phyloP scores from a whole-genome alignment of 2,329 filamentous ascomycete genomes.

The Claviceps citrina region DNA sequence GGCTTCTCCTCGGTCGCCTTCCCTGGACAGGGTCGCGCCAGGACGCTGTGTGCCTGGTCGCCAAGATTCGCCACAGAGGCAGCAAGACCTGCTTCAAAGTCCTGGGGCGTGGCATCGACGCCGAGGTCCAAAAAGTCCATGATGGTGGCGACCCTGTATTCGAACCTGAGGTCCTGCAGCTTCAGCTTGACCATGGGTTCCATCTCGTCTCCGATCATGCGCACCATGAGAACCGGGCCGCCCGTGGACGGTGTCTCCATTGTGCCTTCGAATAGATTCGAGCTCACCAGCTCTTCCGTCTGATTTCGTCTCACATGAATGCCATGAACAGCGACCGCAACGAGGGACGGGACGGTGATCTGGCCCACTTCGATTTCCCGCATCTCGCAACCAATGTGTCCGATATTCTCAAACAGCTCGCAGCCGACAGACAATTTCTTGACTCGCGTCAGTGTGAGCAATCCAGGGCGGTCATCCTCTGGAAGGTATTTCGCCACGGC shows the following conservation, averaged over 20 bases:
- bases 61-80: conserved; percentile 66
- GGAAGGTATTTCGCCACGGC: conserved; percentile 88
- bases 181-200: conserved; percentile 83
- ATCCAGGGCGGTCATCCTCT: conserved; percentile 82
- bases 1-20: conserved; percentile 9
- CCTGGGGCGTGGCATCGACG: conserved; percentile 51
- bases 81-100: conserved; percentile 60
- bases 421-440: conserved; percentile 45
- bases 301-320: conserved; percentile 49
- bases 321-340: conserved; percentile 58
- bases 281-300: conserved; percentile 56
- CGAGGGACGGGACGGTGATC: conserved; percentile 68
- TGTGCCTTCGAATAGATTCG: conserved; percentile 16
- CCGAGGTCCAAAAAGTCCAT: conserved; percentile 63
- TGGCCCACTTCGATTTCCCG: conserved; percentile 58
- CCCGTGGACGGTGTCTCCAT: conserved; percentile 14
- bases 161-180: conserved; percentile 66
- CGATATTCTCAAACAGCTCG: conserved; percentile 54
- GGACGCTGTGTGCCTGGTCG: conserved; percentile 40
- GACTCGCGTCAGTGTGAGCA: conserved; percentile 59
- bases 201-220: conserved; percentile 86
- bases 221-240: conserved; percentile 57
- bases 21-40: conserved; percentile 16
- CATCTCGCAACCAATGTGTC: conserved; percentile 42
- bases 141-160: conserved; percentile 74